phyloP scores from a whole-genome alignment of 176 grass and related monocot species.

The Aegilops bicornis region DNA sequence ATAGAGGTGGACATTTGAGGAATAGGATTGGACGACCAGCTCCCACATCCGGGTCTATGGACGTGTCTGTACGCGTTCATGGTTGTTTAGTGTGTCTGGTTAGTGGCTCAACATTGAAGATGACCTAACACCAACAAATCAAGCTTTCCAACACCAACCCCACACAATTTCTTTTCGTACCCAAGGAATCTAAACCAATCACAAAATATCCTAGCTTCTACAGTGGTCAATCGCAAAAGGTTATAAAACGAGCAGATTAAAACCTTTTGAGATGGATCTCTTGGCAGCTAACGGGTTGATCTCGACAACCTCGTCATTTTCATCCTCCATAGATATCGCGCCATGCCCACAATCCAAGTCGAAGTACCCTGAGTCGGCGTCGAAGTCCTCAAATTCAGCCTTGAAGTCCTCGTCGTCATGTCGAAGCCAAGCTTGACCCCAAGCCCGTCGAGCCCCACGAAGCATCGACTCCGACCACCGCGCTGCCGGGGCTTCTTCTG shows the following conservation, averaged over 20 bases:
- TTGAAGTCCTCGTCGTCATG: conserved; percentile 59
- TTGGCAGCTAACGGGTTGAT: conserved; percentile 43
- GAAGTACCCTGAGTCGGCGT: conserved; percentile 37
- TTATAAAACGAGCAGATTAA: background rate
- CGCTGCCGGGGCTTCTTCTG: conserved; percentile 53
- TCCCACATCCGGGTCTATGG: too few species aligned
- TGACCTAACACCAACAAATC: background rate
- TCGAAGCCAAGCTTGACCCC: background rate
- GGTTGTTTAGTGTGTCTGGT: too few species aligned
- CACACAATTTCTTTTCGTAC: background rate
- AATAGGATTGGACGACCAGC: too few species aligned
- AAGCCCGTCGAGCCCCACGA: background rate
- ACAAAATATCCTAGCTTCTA: background rate
- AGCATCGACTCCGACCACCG: conserved; percentile 11
- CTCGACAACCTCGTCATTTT: conserved; percentile 48
- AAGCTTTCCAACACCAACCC: background rate
- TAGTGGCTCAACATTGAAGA: too few species aligned
- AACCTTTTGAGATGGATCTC: conserved; percentile 46
- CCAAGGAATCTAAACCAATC: background rate
- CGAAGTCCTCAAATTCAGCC: conserved; percentile 65
- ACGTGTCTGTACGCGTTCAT: too few species aligned
- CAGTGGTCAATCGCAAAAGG: background rate
- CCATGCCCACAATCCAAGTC: conserved; percentile 29
- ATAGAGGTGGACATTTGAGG: too few species aligned
- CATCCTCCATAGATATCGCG: background rate